phyloP scores from a whole-genome alignment of 192 early-diverging fungal species.

The Cetraspora pellucida region DNA sequence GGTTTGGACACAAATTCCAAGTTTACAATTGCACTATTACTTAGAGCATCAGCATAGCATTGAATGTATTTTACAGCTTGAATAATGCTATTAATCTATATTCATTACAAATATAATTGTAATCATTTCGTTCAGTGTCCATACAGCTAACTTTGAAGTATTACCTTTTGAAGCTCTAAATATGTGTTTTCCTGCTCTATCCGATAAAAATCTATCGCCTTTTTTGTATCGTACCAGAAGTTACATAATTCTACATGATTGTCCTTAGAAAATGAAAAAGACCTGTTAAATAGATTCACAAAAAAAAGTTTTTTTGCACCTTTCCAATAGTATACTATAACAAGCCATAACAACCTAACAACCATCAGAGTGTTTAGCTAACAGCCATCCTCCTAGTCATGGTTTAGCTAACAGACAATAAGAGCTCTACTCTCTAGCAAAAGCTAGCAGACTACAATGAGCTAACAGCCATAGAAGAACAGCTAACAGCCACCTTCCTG shows the following conservation, averaged over 20 bases:
- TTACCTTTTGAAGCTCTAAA: slow-evolving; percentile 1
- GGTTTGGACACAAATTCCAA: slow-evolving; percentile 8
- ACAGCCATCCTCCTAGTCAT: no score
- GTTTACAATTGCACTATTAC: slow-evolving; percentile 16
- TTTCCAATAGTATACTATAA: no score
- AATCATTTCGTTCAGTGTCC: not conserved
- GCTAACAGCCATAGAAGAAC: no score
- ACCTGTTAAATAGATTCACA: no score
- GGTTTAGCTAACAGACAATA: no score
- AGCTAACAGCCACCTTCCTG: no score
- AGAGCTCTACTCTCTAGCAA: no score
- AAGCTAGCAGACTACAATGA: no score
- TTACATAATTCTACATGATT: not conserved
- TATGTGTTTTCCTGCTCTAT: not conserved
- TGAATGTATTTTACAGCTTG: slow-evolving; percentile 6
- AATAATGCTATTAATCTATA: slow-evolving; percentile 4
- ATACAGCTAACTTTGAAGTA: not conserved
- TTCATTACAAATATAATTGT: not conserved
- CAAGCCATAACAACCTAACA: no score
- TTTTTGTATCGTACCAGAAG: not conserved
- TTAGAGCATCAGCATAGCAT: slow-evolving; percentile 5
- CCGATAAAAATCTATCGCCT: not conserved
- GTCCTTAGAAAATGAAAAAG: no score
- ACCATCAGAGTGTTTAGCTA: no score
- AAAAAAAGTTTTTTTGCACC: no score